Conservation (phyloP, 768 basidiomycete species). For the Russula dissimulans region DNA sequence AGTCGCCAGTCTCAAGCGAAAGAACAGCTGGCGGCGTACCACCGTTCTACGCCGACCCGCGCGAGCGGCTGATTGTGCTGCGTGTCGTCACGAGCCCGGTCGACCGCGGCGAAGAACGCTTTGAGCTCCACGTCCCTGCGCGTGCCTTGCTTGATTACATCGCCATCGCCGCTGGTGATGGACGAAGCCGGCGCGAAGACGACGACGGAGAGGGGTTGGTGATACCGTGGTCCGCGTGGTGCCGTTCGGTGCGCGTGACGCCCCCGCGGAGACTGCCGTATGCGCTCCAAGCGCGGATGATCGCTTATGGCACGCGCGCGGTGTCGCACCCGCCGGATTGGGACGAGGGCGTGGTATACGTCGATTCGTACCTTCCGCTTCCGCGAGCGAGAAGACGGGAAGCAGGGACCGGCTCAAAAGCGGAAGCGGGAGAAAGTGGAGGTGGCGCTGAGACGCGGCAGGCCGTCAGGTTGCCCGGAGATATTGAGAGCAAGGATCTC, state of each 20-base stretch:
- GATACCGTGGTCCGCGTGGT: constrained; percentile 3
- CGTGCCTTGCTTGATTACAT: not conserved
- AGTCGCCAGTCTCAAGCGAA: not conserved
- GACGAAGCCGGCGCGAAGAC: not conserved
- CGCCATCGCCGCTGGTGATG: not conserved
- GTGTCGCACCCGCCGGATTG: constrained; percentile 6
- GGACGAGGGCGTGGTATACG: not conserved
- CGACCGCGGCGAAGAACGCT: constrained; percentile 5
- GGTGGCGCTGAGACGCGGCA: not conserved
- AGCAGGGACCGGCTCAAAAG: not conserved
- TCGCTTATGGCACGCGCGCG: constrained; percentile 4
- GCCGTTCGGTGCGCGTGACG: not conserved
- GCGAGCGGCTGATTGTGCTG: not conserved
- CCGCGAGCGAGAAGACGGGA: not conserved
- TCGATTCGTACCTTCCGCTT: constrained; percentile 7
- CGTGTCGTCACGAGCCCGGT: constrained; percentile 6
- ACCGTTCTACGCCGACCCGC: constrained; percentile 8
- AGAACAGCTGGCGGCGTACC: not conserved
- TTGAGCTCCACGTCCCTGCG: constrained; percentile 7
- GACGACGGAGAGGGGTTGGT: not conserved
- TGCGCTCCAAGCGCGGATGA: not conserved
- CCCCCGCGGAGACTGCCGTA: not conserved
- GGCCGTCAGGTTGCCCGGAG: not conserved
- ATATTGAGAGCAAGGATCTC: not conserved
- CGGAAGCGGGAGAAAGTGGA: no score